Conservation (phyloP, 179 eudicot species). For the Sideroxylon spinosum region DNA sequence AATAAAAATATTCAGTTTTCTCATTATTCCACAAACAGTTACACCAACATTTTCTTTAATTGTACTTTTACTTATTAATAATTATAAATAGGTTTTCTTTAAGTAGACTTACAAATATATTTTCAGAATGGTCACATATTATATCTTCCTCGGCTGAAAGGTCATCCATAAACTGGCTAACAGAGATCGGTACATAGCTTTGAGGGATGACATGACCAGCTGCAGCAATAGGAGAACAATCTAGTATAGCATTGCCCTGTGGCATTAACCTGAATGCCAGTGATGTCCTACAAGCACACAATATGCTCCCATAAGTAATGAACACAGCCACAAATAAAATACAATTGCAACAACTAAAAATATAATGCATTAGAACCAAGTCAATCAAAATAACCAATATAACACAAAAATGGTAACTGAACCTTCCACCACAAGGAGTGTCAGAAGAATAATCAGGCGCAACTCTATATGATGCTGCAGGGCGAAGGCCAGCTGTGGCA, state of each 20-base stretch:
- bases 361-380: constrained; percentile 5
- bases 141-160: constrained; percentile 75
- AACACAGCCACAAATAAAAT: background rate
- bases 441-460: constrained; percentile 43
- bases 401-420: background rate
- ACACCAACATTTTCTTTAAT: background rate
- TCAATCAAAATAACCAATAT: constrained; percentile 10
- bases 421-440: constrained; percentile 52
- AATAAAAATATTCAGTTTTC: too few relatives aligned
- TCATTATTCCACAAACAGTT: background rate
- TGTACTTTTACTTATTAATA: background rate
- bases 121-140: constrained; percentile 48
- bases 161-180: constrained; percentile 92
- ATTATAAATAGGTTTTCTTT: background rate
- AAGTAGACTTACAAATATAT: constrained; percentile 47
- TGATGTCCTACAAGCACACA: constrained; percentile 56
- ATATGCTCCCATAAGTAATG: constrained; percentile 13
- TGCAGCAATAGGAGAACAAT: constrained; percentile 64
- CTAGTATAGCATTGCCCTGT: constrained; percentile 68
- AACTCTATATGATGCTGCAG: constrained; percentile 70
- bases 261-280: constrained; percentile 84
- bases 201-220: constrained; percentile 93
- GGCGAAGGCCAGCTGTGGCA: constrained; percentile 88
- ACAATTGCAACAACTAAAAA: background rate
- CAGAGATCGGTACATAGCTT: constrained; percentile 69